A percentile compares a stretch with the other conserved stretches of the same genome.
Evolutionary conservation across 768 basidiomycete species (phyloP).

Genomic region (Pleurotus platypus): DNA sequence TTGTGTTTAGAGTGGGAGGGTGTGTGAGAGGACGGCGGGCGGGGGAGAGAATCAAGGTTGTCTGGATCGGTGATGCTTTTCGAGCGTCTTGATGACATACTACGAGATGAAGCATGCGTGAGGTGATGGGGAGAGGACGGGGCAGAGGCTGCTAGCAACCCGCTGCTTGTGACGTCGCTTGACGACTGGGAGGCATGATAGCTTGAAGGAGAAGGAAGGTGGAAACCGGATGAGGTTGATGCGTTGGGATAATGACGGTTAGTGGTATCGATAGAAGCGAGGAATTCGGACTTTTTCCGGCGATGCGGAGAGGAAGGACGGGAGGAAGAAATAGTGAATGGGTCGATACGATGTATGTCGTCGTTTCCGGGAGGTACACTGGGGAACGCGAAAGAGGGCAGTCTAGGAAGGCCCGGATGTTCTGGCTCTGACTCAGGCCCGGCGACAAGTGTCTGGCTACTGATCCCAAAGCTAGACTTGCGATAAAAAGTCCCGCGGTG

Average conservation of each 20-base stretch:
- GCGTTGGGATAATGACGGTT: not conserved
- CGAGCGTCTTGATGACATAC: constrained; percentile 2
- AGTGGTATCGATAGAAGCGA: constrained; percentile 2
- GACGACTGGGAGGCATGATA: constrained; percentile 6
- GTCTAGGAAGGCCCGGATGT: constrained; percentile 3
- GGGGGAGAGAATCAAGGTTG: not conserved
- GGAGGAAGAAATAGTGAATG: constrained; percentile 1
- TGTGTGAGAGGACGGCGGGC: not conserved
- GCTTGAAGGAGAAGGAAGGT: constrained; percentile 6
- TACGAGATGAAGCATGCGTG: not conserved
- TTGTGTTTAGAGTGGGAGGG: constrained; percentile 1
- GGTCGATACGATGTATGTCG: constrained; percentile 6
- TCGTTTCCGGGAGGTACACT: not conserved
- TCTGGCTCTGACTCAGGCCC: constrained; percentile 2
- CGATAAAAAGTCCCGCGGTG: not conserved
- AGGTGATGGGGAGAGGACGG: constrained; percentile 3
- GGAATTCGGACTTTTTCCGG: constrained; percentile 1
- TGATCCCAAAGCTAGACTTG: constrained; percentile 6
- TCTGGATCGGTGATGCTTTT: constrained; percentile 1
- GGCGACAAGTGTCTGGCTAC: constrained; percentile 4
- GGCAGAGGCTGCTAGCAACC: not conserved
- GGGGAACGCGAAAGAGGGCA: constrained; percentile 1
- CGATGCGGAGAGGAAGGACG: not conserved
- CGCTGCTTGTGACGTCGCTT: constrained; percentile 1
- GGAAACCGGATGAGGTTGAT: not conserved